These are phyloP conservation scores for apple (Malus domestica) DNA, from an alignment of 306 rosid species.

Conservation along the genomic window DNA sequence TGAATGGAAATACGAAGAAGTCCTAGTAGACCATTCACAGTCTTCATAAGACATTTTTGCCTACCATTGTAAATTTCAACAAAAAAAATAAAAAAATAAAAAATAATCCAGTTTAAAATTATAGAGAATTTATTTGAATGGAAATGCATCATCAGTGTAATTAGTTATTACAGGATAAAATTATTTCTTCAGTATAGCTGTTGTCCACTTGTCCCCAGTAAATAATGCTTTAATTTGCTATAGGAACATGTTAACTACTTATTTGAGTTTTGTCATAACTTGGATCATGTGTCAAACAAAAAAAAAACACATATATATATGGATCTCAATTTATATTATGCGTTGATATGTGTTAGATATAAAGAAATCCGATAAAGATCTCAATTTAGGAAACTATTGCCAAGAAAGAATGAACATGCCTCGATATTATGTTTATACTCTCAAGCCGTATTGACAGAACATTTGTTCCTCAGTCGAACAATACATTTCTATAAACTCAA, in stretches of 20 bases:
- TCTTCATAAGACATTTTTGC: conserved; percentile 11
- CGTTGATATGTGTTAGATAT: background rate
- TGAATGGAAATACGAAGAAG: conserved; percentile 61
- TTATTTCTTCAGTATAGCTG: background rate
- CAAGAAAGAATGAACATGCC: background rate
- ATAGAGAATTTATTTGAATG: background rate
- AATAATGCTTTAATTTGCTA: background rate
- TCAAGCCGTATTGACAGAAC: background rate
- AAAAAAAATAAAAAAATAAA: background rate
- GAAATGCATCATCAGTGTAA: background rate
- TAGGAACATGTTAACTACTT: background rate
- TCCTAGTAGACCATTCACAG: conserved; percentile 17
- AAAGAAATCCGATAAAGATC: no score
- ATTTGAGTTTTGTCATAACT: background rate
- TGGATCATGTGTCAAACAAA: background rate
- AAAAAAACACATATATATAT: no score
- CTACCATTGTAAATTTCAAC: conserved; percentile 4
- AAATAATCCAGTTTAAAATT: background rate
- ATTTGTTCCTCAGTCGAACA: background rate
- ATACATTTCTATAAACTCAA: background rate
- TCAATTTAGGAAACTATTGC: background rate
- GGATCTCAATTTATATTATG: background rate
- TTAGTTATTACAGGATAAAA: background rate
- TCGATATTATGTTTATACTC: background rate
- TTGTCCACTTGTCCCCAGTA: background rate